These are phyloP conservation scores for Leccinum truebloodii DNA, from an alignment of 768 basidiomycete genomes.

Conservation along the genomic window DNA sequence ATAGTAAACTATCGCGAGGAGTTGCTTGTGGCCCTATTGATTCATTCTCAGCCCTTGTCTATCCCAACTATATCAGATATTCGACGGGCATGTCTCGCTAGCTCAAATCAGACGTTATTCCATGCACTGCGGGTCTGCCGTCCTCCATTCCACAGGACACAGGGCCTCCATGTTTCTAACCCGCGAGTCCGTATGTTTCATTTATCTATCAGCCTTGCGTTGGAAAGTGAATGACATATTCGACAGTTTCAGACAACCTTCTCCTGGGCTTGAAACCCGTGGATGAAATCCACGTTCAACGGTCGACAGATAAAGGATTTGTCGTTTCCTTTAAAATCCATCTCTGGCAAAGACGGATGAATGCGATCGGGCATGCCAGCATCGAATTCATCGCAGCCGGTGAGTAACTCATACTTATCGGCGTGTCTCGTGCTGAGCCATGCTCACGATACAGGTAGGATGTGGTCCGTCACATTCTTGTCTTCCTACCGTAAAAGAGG, in stretches of 20 bases:
- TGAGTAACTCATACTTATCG: neutral
- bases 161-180: slow-evolving; percentile 4
- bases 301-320: slow-evolving; percentile 41
- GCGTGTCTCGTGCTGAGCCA: neutral
- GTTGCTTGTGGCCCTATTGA: slow-evolving; percentile 52
- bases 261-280: slow-evolving; percentile 41
- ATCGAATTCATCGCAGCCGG: slow-evolving; percentile 64
- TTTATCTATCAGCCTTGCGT: slow-evolving; percentile 6
- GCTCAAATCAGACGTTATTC: slow-evolving; percentile 30
- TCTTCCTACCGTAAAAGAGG: slow-evolving; percentile 5
- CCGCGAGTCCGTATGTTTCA: slow-evolving; percentile 24
- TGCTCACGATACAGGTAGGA: slow-evolving; percentile 16
- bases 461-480: slow-evolving; percentile 29
- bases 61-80: slow-evolving; percentile 55
- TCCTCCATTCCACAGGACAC: too few species aligned
- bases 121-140: slow-evolving; percentile 21
- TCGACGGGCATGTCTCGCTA: slow-evolving; percentile 59
- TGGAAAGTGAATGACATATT: neutral
- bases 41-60: slow-evolving; percentile 46
- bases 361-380: slow-evolving; percentile 52
- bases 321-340: slow-evolving; percentile 50
- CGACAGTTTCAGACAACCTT: slow-evolving; percentile 37
- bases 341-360: slow-evolving; percentile 70
- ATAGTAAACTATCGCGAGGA: slow-evolving; percentile 31
- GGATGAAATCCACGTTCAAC: slow-evolving; percentile 55